Percentiles rank a stretch among this genome's conserved stretches.
Evolutionary conservation across 768 basidiomycete species (phyloP).

Genomic region (Heimioporus sp.): DNA sequence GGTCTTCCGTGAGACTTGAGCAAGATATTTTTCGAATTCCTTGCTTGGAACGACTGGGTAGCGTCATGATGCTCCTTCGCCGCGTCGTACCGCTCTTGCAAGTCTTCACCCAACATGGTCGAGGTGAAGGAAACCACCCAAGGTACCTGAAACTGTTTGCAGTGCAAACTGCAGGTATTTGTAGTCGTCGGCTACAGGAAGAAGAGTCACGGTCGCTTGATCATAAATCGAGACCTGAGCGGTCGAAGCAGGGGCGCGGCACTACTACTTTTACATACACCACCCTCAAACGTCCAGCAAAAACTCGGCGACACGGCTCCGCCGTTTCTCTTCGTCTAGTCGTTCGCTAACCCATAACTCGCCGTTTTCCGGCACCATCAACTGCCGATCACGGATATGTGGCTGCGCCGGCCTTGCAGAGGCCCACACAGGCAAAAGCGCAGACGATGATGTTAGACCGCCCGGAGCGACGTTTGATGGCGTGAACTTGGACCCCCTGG

Average conservation of each 20-base stretch:
- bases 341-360: conserved; percentile 34
- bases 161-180: conserved; percentile 16
- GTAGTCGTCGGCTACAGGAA: conserved; percentile 30
- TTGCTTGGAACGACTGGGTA: conserved; percentile 30
- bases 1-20: conserved; percentile 83
- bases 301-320: conserved; percentile 37
- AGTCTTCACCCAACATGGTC: conserved; percentile 29
- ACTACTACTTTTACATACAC: neutral
- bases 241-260: neutral
- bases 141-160: neutral
- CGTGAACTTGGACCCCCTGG: conserved; percentile 34
- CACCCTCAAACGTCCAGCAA: conserved; percentile 30
- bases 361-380: neutral
- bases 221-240: conserved; percentile 4
- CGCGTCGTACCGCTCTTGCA: conserved; percentile 16
- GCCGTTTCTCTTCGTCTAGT: conserved; percentile 36
- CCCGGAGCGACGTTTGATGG: neutral
- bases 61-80: conserved; percentile 16
- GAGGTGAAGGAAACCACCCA: neutral
- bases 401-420: conserved; percentile 1
- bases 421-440: conserved; percentile 35
- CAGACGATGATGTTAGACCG: conserved; percentile 12
- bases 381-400: conserved; percentile 1
- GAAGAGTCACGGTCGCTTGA: neutral
- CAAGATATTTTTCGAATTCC: conserved; percentile 61